Evolutionary conservation across 371 early-diverging fungal genomes (phyloP), one percentile per base, ranked within the genome.

Genomic region (Apophysomyces variabilis): DNA sequence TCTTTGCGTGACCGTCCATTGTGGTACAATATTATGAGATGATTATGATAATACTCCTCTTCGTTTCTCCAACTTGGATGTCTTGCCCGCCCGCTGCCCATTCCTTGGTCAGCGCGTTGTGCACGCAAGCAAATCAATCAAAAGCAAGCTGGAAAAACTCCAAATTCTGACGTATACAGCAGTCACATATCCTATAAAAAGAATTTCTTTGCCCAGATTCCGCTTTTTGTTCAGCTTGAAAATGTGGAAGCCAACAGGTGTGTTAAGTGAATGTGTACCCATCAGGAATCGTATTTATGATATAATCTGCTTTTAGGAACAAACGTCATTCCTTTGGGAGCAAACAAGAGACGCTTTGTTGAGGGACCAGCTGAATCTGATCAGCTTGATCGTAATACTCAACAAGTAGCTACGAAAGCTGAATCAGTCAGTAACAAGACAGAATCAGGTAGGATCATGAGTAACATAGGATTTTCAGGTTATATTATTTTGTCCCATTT

Each of bases 251-350:
- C 74, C 74, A 61, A 70, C 74, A 70, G 74, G 72, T 72, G 58
- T 41, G 21, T 46, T 4, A 44, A 0, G 7, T 12, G 18, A 16
- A 57, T 16, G 3, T 6, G 36, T 8, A 14, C 43, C 44, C 16
- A 38, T 43, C 4, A 37, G 26, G n/a, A 13, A 5, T 18, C 44
- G 36, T 43, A 56, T 3, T 50, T 21, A 8, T 1, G 5, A 12
- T 39, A 5, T n/a, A 13, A 14, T 14, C 11, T 37, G 36, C 18
- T 14, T 21, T 61, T 62, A 82, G 82, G 83, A 54, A 77, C 81
- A 44, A 83, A 83, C 47, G 76, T 79, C 12, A 70, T 79, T 57
- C 81, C 85, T 43, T 62, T 80, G 58, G 83, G 85, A 43, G 67
- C 60, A 18, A 74, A 73, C 54, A 75, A 77, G 63, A 70, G 82